phyloP scores from a whole-genome alignment of 2,329 filamentous ascomycete species.

The Penicillium sp. region DNA sequence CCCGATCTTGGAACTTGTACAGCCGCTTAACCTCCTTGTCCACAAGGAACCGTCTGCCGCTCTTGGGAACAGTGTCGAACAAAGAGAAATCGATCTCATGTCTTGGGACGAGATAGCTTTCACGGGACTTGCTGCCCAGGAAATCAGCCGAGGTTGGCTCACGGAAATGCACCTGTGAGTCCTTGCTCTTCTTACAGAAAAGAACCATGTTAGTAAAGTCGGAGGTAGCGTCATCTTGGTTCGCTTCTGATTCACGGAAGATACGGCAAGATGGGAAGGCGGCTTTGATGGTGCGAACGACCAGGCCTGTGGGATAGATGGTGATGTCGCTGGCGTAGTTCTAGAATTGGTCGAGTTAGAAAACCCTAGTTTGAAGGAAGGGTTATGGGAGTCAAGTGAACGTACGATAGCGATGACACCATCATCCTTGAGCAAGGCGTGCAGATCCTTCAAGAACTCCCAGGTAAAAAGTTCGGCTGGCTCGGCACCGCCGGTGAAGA shows the following conservation, averaged over 20 bases:
- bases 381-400: conserved; percentile 12
- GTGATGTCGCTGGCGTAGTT: conserved; percentile 92
- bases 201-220: conserved; percentile 97
- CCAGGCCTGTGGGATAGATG: conserved; percentile 71
- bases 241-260: conserved; percentile 72
- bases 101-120: conserved; percentile 68
- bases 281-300: conserved; percentile 76
- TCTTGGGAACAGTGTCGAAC: conserved; percentile 45
- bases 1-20: conserved; percentile 69
- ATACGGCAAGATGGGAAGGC: conserved; percentile 89
- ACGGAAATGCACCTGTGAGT: conserved; percentile 63
- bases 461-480: conserved; percentile 83
- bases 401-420: conserved; percentile 86
- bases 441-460: conserved; percentile 74
- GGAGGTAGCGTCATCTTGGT: conserved; percentile 47
- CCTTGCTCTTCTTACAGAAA: conserved; percentile 73
- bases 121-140: conserved; percentile 68
- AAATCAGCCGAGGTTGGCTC: conserved; percentile 64
- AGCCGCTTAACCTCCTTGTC: conserved; percentile 63
- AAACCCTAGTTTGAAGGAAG: not conserved
- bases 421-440: conserved; percentile 68
- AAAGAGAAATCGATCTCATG: conserved; percentile 61
- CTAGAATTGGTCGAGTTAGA: conserved; percentile 44
- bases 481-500: conserved; percentile 95
- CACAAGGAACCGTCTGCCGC: conserved; percentile 40